phyloP scores from a whole-genome alignment of 108 stramenopile species.

The Fragilaria crotonensis region DNA sequence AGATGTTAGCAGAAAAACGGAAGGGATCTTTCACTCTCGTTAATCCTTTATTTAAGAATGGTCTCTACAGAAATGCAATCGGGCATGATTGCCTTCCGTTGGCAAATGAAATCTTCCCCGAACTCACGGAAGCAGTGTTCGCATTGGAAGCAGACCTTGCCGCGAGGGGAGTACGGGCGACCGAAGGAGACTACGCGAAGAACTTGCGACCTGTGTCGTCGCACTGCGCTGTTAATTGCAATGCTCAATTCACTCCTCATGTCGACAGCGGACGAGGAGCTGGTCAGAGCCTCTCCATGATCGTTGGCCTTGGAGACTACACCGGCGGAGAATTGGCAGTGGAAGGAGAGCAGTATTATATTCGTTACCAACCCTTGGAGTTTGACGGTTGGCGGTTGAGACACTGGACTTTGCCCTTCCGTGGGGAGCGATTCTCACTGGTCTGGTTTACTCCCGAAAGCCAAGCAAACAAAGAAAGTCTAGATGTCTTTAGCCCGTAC shows the following conservation, averaged over 20 bases:
- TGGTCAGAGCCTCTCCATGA: slow-evolving; percentile 76
- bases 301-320: slow-evolving; percentile 90
- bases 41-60: slow-evolving; percentile 17
- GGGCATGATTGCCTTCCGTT: slow-evolving; percentile 20
- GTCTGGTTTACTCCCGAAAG: slow-evolving; percentile 88
- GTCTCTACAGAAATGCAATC: neutral
- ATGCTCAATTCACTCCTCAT: slow-evolving; percentile 90
- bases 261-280: slow-evolving; percentile 82
- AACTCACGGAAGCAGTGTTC: slow-evolving; percentile 68
- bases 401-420: slow-evolving; percentile 83
- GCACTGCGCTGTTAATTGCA: slow-evolving; percentile 86
- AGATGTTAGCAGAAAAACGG: slow-evolving; percentile 15
- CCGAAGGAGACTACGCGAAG: neutral
- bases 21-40: slow-evolving; percentile 65
- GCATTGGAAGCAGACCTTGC: slow-evolving; percentile 38
- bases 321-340: slow-evolving; percentile 73
- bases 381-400: slow-evolving; percentile 89
- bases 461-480: neutral
- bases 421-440: slow-evolving; percentile 82
- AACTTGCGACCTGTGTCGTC: slow-evolving; percentile 45
- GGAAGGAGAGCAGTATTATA: slow-evolving; percentile 58
- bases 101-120: slow-evolving; percentile 73
- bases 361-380: slow-evolving; percentile 77
- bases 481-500: too few species aligned
- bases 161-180: neutral